Percentiles rank a stretch among this genome's conserved stretches.
phyloP scores from a whole-genome alignment of 2,329 filamentous ascomycete genomes.

The Fusarium sp. region DNA sequence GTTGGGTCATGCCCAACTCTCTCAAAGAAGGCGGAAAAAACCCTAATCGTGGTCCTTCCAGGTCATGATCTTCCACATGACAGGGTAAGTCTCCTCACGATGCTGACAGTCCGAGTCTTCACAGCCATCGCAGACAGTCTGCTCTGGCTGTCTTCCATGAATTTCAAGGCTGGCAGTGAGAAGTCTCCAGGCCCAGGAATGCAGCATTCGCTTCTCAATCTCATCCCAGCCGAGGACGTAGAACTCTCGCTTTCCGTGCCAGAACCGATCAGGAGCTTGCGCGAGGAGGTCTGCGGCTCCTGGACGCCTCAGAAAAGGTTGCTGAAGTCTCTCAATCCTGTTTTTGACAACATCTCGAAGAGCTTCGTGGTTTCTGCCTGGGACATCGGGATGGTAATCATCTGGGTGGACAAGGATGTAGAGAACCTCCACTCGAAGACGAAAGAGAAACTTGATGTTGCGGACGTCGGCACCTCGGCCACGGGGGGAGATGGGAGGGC shows the following conservation, averaged over 20 bases:
- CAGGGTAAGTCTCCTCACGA: not conserved
- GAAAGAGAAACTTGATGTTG: not conserved
- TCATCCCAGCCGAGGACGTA: conserved; percentile 2
- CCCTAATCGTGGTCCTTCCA: not conserved
- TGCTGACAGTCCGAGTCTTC: not conserved
- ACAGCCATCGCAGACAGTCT: not conserved
- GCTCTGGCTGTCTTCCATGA: not conserved
- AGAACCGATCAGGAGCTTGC: not conserved
- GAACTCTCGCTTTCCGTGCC: not conserved
- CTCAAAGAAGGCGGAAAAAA: not conserved
- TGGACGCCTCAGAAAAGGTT: not conserved
- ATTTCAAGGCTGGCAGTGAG: not conserved
- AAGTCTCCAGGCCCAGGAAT: not conserved
- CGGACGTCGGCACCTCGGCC: not conserved
- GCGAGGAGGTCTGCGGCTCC: not conserved
- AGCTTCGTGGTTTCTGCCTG: not conserved
- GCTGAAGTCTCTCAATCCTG: conserved; percentile 4
- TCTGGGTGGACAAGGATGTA: conserved; percentile 1
- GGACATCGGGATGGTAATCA: not conserved
- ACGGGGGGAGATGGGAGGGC: too few species aligned
- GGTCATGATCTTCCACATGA: conserved; percentile 7
- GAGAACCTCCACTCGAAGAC: not conserved
- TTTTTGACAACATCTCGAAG: not conserved
- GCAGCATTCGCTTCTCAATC: not conserved
- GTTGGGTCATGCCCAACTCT: not conserved